These are phyloP conservation scores for Mitragyna speciosa DNA, from an alignment of 257 asterid species.

Conservation along the genomic window DNA sequence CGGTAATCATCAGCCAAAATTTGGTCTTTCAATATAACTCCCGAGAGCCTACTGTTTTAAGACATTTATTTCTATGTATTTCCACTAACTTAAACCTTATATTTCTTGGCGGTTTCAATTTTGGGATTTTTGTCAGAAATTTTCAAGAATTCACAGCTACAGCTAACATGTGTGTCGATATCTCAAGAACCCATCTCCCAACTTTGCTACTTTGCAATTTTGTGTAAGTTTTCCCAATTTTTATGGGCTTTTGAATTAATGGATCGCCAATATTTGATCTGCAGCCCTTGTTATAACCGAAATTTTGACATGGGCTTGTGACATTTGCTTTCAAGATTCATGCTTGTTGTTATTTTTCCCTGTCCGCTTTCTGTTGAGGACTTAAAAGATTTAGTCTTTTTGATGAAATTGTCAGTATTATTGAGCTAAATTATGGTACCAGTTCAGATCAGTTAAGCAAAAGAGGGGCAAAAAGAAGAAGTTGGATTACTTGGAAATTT, in stretches of 20 bases:
- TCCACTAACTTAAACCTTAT: background rate
- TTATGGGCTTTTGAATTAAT: background rate
- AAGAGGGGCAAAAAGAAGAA: no score
- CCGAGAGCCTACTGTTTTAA: background rate
- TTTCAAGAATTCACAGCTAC: background rate
- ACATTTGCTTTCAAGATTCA: slow-evolving; percentile 1
- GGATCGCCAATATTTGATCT: slow-evolving; percentile 13
- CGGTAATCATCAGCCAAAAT: background rate
- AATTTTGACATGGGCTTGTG: slow-evolving; percentile 11
- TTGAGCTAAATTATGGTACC: background rate
- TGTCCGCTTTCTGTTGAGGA: background rate
- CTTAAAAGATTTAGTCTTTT: slow-evolving; percentile 4
- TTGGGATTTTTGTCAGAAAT: background rate
- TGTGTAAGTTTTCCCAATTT: background rate
- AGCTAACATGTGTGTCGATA: background rate
- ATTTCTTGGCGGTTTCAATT: background rate
- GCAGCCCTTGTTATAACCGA: slow-evolving; percentile 1
- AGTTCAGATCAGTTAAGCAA: background rate
- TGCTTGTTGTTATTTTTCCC: background rate
- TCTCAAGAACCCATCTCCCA: background rate
- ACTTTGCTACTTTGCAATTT: background rate
- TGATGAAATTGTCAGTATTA: background rate
- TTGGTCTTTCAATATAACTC: background rate
- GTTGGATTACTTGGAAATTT: slow-evolving; percentile 1
- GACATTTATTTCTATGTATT: no score